These are phyloP conservation scores for Euphorbia lathyris DNA, from an alignment of 345 rosid genomes.

Conservation along the genomic window DNA sequence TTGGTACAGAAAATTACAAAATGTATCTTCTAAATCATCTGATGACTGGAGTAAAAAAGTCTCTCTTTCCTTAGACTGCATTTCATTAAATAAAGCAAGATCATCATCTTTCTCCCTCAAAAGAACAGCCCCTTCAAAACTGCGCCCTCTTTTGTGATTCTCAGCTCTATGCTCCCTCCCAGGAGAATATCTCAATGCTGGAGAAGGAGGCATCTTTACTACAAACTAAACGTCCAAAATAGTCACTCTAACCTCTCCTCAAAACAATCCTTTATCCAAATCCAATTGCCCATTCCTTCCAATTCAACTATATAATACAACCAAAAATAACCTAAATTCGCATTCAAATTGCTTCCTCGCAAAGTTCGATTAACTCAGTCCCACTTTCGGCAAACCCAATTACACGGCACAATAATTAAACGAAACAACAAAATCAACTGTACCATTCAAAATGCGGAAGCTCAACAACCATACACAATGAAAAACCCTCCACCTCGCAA, in stretches of 20 bases:
- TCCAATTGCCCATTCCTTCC: conserved; percentile 24
- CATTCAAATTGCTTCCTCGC: conserved; percentile 7
- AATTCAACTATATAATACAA: conserved; percentile 11
- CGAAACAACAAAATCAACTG: conserved; percentile 17
- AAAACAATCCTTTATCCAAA: conserved; percentile 6
- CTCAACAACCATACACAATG: conserved; percentile 5
- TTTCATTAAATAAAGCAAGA: conserved; percentile 80
- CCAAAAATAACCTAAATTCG: not conserved
- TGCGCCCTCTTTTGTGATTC: conserved; percentile 65
- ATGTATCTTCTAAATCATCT: conserved; percentile 74
- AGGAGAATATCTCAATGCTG: conserved; percentile 74
- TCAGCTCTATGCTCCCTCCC: conserved; percentile 61
- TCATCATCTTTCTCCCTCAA: conserved; percentile 78
- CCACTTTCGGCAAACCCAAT: conserved; percentile 6
- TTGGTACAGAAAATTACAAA: conserved; percentile 56
- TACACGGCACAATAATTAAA: not conserved
- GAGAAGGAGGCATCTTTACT: conserved; percentile 80
- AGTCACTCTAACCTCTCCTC: conserved; percentile 18
- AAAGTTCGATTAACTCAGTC: conserved; percentile 6
- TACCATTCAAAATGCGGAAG: conserved; percentile 16
- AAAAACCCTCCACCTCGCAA: conserved; percentile 3
- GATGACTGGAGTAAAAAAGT: conserved; percentile 77
- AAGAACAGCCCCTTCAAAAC: conserved; percentile 64
- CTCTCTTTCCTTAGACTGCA: conserved; percentile 84
- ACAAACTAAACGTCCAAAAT: conserved; percentile 14